phyloP scores from a whole-genome alignment of 208 protist genomes.

The Trypanosoma theileri region DNA sequence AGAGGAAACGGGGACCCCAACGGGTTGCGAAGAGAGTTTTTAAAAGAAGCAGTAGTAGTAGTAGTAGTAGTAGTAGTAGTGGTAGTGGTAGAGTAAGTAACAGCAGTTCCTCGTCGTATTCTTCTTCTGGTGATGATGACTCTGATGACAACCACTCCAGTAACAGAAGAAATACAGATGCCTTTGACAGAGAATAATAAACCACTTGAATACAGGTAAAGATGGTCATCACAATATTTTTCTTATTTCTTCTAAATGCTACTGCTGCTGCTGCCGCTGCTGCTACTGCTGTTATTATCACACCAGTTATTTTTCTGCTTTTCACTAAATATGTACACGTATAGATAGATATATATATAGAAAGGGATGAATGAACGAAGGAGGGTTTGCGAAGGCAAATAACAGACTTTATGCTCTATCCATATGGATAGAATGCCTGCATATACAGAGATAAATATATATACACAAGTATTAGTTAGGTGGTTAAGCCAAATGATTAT shows the following conservation, averaged over 20 bases:
- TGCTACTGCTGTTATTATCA: too few species aligned
- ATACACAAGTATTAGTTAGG: neutral
- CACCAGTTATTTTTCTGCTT: neutral
- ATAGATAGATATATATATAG: neutral
- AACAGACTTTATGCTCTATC: neutral
- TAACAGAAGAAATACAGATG: neutral
- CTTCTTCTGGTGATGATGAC: neutral
- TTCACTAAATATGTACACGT: neutral
- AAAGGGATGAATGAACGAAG: too few species aligned
- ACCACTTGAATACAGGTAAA: too few species aligned
- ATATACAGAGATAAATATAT: neutral
- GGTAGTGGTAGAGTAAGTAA: neutral
- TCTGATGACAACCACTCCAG: neutral
- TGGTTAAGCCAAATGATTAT: too few species aligned
- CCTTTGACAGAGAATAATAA: neutral
- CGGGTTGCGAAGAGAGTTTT: too few species aligned
- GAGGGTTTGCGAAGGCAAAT: neutral
- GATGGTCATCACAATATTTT: neutral
- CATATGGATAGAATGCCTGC: neutral
- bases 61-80: neutral
- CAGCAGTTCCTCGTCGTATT: neutral
- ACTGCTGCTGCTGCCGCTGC: too few species aligned
- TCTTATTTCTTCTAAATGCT: neutral
- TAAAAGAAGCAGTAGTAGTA: neutral
- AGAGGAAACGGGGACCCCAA: too few species aligned